A percentile compares a stretch with the other conserved stretches of the same genome.
Conservation (phyloP, 305 asterid genomes). For the Caryopteris hybrid region DNA sequence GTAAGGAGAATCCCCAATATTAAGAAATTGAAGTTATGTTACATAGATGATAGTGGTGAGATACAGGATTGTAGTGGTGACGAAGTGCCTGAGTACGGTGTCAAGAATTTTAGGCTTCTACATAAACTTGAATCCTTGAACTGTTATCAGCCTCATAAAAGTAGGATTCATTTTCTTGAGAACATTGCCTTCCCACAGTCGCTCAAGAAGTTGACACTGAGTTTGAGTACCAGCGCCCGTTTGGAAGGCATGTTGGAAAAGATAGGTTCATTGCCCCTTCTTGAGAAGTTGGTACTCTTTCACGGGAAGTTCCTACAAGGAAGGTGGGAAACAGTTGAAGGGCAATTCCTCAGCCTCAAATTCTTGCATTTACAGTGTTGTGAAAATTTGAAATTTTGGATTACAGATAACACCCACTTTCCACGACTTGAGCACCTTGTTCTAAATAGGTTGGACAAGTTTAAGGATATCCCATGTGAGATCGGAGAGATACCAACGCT, state of each 20-base stretch:
- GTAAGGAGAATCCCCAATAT: constrained; percentile 4
- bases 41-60: too few relatives aligned
- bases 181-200: constrained; percentile 2
- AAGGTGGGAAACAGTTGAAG: constrained; percentile 13
- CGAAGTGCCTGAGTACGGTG: not conserved
- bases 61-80: too few relatives aligned
- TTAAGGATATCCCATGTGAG: constrained; percentile 14
- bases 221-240: not conserved
- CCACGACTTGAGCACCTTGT: constrained; percentile 15
- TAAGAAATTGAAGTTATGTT: not conserved
- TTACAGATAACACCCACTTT: not conserved
- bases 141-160: not conserved
- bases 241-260: not conserved
- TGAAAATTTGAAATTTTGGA: not conserved
- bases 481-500: constrained; percentile 14
- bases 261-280: not conserved
- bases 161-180: not conserved
- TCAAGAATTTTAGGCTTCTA: not conserved
- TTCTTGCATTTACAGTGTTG: not conserved
- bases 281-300: not conserved
- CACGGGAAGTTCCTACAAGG: not conserved
- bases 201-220: constrained; percentile 7
- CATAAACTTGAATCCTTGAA: not conserved
- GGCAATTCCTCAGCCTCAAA: not conserved
- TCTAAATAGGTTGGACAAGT: not conserved